These are phyloP conservation scores for Alternaria hordeiaustralica DNA, from an alignment of 2,329 filamentous ascomycete genomes.

Conservation along the genomic window DNA sequence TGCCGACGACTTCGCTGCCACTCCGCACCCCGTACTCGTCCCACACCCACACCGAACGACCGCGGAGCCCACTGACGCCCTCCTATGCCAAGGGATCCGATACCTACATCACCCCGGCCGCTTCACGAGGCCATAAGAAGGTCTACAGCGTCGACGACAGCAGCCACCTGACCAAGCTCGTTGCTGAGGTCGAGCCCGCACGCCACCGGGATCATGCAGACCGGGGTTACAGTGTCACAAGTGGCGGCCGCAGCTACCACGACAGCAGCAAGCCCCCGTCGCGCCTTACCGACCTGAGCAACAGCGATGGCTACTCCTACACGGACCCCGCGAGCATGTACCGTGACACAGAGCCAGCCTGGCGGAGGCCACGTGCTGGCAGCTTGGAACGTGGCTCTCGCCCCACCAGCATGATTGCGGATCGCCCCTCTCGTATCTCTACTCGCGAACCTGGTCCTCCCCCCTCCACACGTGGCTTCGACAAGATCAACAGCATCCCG, in stretches of 20 bases:
- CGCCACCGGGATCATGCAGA: constrained; percentile 34
- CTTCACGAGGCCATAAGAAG: constrained; percentile 51
- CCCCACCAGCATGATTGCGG: constrained; percentile 54
- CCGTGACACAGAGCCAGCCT: constrained; percentile 57
- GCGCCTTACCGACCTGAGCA: constrained; percentile 45
- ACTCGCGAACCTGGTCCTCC: constrained; percentile 60
- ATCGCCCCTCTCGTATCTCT: constrained; percentile 46
- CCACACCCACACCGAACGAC: constrained; percentile 36
- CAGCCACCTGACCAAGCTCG: constrained; percentile 45
- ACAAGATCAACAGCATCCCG: constrained; percentile 63
- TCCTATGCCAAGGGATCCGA: constrained; percentile 43
- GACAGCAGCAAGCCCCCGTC: constrained; percentile 31
- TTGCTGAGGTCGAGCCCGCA: constrained; percentile 47
- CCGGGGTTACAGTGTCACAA: constrained; percentile 35
- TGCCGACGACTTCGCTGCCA: constrained; percentile 34
- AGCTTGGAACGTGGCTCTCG: constrained; percentile 55
- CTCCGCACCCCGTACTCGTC: constrained; percentile 38
- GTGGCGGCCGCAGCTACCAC: constrained; percentile 40
- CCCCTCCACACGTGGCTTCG: constrained; percentile 72
- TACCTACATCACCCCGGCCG: constrained; percentile 47
- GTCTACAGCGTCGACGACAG: constrained; percentile 58
- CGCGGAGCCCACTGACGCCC: constrained; percentile 52
- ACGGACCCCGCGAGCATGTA: constrained; percentile 60
- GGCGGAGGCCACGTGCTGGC: constrained; percentile 53
- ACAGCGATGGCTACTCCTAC: constrained; percentile 57